Evolutionary conservation across 495 filamentous ascomycete genomes (phyloP).

Genomic region (Aspergillus sparsus): DNA sequence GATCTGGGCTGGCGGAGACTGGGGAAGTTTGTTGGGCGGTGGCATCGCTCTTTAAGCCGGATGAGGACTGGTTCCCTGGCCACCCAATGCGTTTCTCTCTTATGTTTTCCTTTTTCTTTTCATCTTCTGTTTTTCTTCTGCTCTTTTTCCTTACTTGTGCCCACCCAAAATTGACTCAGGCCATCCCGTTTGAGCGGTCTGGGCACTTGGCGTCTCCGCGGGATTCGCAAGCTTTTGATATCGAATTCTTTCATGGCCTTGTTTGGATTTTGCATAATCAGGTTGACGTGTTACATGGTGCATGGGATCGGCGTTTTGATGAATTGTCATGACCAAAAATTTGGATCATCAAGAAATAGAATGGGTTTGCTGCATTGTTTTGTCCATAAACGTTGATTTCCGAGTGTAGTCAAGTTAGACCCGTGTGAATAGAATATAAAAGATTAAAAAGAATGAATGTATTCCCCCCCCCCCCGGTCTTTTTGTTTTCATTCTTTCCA

Average conservation of each 20-base stretch:
- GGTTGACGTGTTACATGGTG: constrained; percentile 24
- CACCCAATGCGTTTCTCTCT: too few relatives aligned
- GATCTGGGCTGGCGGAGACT: constrained; percentile 52
- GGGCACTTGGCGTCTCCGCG: not conserved
- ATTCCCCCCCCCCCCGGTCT: not conserved
- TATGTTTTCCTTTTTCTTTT: not conserved
- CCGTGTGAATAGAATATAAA: not conserved
- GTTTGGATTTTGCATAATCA: constrained; percentile 15
- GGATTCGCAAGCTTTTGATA: not conserved
- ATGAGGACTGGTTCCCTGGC: not conserved
- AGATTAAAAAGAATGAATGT: not conserved
- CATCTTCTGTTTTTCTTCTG: constrained; percentile 12
- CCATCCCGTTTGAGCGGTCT: not conserved
- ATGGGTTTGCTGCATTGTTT: not conserved
- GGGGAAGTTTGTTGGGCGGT: constrained; percentile 44
- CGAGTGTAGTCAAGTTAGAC: not conserved
- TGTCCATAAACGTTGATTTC: not conserved
- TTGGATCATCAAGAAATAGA: constrained; percentile 1
- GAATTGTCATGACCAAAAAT: constrained; percentile 1
- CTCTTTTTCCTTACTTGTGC: not conserved
- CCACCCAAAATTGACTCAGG: not conserved
- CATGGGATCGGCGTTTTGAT: constrained; percentile 24
- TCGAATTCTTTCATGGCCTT: constrained; percentile 5
- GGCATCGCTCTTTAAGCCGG: constrained; percentile 37
- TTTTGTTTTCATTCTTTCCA: not conserved